phyloP scores from a whole-genome alignment of 78 protist genomes.

The Planoprotostelium fungivorum region DNA sequence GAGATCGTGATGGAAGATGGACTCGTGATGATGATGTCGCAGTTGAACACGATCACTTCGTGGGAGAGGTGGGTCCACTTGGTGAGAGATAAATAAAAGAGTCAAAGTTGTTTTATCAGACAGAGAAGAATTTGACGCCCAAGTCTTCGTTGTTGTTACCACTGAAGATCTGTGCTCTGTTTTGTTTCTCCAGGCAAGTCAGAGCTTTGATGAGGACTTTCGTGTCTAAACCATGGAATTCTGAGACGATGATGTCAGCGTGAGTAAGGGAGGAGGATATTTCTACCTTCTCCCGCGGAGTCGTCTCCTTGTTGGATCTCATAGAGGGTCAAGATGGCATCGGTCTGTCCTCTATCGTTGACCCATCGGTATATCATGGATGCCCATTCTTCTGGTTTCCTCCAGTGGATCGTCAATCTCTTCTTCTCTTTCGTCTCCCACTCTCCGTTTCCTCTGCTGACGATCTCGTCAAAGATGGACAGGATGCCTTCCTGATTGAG shows the following conservation, averaged over 20 bases:
- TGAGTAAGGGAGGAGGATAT: neutral
- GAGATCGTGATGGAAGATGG: no score
- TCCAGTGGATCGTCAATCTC: conserved; percentile 38
- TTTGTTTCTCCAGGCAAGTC: conserved; percentile 43
- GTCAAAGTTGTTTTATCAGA: no score
- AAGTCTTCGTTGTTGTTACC: conserved; percentile 27
- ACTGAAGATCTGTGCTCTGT: conserved; percentile 49
- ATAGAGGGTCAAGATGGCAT: conserved; percentile 48
- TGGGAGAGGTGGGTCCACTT: no score
- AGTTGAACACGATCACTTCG: no score
- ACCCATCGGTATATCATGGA: conserved; percentile 55
- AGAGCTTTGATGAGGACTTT: conserved; percentile 30
- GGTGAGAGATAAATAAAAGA: no score
- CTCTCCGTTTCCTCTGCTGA: conserved; percentile 48
- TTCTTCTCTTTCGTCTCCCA: conserved; percentile 53
- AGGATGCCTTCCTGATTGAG: conserved; percentile 22
- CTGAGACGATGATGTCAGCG: conserved; percentile 5
- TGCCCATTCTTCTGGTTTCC: conserved; percentile 70
- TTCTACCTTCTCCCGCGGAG: conserved; percentile 21
- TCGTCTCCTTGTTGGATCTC: conserved; percentile 67
- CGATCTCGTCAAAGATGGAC: conserved; percentile 38
- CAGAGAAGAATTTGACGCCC: conserved; percentile 72
- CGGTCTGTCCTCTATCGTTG: conserved; percentile 26
- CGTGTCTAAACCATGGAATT: conserved; percentile 56
- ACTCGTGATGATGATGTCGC: no score